phyloP scores from a whole-genome alignment of 495 filamentous ascomycete genomes.

The Aspergillus biplanus region DNA sequence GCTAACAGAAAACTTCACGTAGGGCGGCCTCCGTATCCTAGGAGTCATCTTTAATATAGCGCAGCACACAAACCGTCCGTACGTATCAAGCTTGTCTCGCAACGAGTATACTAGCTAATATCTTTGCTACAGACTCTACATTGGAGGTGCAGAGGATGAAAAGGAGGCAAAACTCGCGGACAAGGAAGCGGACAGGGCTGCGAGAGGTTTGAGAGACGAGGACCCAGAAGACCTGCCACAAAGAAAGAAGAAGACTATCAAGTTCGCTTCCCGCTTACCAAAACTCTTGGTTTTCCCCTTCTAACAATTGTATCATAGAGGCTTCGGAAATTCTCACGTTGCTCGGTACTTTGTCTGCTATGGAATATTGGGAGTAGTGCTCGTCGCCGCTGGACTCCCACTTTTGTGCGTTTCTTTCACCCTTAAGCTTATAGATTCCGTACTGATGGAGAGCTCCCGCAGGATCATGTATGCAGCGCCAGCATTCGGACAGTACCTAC shows the following conservation, averaged over 20 bases:
- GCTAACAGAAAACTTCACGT: no score
- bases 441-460: background rate
- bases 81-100: background rate
- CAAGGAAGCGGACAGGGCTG: background rate
- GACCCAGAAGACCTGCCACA: background rate
- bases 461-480: conserved; percentile 16
- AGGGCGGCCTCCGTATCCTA: conserved; percentile 9
- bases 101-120: no score
- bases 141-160: background rate
- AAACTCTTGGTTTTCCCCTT: background rate
- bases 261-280: conserved; percentile 15
- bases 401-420: conserved; percentile 7
- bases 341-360: conserved; percentile 16
- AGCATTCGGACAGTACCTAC: conserved; percentile 4
- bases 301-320: background rate
- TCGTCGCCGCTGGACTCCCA: conserved; percentile 10
- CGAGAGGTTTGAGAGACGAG: background rate
- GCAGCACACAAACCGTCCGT: background rate
- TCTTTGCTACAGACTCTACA: background rate
- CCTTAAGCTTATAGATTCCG: background rate
- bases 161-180: background rate
- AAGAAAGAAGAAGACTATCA: conserved; percentile 18
- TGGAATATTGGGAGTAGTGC: conserved; percentile 1
- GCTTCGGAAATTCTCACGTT: conserved; percentile 11
- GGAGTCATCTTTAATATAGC: conserved; percentile 5